Evolutionary conservation across 768 basidiomycete genomes (phyloP).

Genomic region (Leccinum olivaceopallidum): DNA sequence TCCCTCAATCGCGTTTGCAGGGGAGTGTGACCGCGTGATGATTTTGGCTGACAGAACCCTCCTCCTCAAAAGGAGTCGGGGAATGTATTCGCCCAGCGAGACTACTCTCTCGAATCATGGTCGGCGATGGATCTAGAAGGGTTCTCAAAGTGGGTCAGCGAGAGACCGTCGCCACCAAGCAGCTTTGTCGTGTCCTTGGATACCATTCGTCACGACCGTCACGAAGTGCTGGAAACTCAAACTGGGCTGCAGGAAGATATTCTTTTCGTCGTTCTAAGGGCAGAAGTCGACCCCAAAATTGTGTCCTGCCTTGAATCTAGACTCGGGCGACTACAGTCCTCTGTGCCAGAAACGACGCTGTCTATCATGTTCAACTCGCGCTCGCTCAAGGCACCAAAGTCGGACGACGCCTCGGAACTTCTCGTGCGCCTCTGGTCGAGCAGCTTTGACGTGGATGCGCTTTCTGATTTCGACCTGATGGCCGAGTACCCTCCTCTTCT

Average conservation of each 20-base stretch:
- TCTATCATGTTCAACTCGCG: background rate
- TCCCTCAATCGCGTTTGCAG: no score
- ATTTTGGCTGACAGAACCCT: no score
- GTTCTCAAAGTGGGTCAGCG: conserved; percentile 43
- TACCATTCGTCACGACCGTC: conserved; percentile 25
- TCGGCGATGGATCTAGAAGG: conserved; percentile 35
- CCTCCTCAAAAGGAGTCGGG: no score
- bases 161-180: conserved; percentile 24
- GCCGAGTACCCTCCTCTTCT: no score
- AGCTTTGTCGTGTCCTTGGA: conserved; percentile 41
- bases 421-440: no score
- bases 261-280: conserved; percentile 5
- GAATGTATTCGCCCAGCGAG: background rate
- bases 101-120: background rate
- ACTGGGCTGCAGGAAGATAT: background rate
- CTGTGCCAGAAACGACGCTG: conserved; percentile 5
- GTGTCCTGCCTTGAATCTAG: conserved; percentile 23
- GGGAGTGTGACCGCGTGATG: no score
- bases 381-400: no score
- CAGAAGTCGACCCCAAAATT: conserved; percentile 13
- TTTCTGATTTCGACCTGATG: conserved; percentile 8
- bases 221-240: background rate
- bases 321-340: conserved; percentile 16
- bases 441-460: background rate
- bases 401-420: no score